Conservation (phyloP, 1,139 yeast species). For the Hansenula sp. region DNA sequence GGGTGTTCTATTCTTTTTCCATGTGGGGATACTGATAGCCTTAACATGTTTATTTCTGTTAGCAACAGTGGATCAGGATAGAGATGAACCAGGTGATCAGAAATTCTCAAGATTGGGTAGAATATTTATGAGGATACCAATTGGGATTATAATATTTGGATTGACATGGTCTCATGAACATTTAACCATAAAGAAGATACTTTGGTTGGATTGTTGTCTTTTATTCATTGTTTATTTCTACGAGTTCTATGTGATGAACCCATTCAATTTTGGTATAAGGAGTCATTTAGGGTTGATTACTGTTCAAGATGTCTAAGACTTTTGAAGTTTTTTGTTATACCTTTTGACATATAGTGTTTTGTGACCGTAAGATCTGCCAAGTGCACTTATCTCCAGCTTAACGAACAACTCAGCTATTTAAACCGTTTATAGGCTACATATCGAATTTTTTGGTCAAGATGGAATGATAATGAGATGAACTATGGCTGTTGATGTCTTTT, state of each 20-base stretch:
- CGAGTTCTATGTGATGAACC: conserved; percentile 18
- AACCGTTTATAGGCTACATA: no score
- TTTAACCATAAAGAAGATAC: conserved; percentile 9
- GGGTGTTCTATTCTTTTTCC: conserved; percentile 17
- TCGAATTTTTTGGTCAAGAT: no score
- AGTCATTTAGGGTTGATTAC: background rate
- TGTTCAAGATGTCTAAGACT: conserved; percentile 2
- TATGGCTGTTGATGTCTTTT: no score
- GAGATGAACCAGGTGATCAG: conserved; percentile 10
- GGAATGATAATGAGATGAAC: no score
- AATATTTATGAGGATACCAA: conserved; percentile 19
- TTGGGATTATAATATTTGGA: conserved; percentile 17
- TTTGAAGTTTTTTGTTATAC: no score
- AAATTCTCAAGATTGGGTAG: conserved; percentile 11
- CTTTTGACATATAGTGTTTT: no score
- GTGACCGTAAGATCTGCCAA: no score
- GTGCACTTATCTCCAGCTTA: no score
- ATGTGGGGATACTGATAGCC: conserved; percentile 18
- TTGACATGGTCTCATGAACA: conserved; percentile 15
- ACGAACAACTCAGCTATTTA: no score
- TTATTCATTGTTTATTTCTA: conserved; percentile 11
- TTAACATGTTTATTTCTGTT: conserved; percentile 10
- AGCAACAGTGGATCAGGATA: conserved; percentile 15
- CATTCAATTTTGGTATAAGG: conserved; percentile 5
- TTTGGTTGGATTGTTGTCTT: conserved; percentile 19